Conservation (phyloP, 805 yeast genomes). For the Yarrowia sp. region DNA sequence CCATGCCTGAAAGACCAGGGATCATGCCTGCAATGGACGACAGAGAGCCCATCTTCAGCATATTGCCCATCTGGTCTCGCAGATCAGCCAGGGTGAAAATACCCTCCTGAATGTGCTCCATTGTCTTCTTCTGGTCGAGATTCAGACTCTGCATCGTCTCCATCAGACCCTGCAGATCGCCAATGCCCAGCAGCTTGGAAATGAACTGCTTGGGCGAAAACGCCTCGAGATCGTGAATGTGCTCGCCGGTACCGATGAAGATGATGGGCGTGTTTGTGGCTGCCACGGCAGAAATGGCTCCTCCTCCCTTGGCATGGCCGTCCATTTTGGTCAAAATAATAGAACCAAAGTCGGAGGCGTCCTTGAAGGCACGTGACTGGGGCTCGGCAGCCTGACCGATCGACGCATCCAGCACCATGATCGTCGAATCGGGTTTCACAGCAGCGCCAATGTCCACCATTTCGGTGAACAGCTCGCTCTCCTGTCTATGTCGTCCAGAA, state of each 20-base stretch:
- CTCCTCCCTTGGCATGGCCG: constrained; percentile 99
- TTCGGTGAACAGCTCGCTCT: constrained; percentile 86
- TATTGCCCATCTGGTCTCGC: constrained; percentile 92
- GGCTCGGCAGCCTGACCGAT: constrained; percentile 98
- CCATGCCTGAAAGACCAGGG: constrained; percentile 86
- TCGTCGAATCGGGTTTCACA: constrained; percentile 92
- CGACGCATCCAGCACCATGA: constrained; percentile 96
- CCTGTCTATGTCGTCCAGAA: constrained; percentile 97
- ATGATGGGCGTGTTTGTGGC: constrained; percentile 94
- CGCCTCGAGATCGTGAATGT: constrained; percentile 87
- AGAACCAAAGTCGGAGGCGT: constrained; percentile 90
- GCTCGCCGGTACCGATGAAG: constrained; percentile 98
- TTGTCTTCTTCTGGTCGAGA: constrained; percentile 81
- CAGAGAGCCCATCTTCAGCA: constrained; percentile 95
- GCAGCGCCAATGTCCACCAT: constrained; percentile 92
- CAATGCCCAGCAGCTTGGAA: constrained; percentile 92
- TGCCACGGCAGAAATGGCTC: constrained; percentile 98
- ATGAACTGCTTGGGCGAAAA: constrained; percentile 89
- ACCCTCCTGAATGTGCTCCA: constrained; percentile 93
- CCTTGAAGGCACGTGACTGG: constrained; percentile 93
- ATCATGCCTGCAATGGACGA: constrained; percentile 94
- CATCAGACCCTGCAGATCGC: constrained; percentile 91
- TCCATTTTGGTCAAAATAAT: constrained; percentile 95
- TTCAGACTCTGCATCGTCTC: constrained; percentile 91
- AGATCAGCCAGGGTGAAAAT: constrained; percentile 90